Percentiles rank a stretch among this genome's conserved stretches.
phyloP scores from a whole-genome alignment of 108 stramenopile species.

The Cylindrotheca closterium region DNA sequence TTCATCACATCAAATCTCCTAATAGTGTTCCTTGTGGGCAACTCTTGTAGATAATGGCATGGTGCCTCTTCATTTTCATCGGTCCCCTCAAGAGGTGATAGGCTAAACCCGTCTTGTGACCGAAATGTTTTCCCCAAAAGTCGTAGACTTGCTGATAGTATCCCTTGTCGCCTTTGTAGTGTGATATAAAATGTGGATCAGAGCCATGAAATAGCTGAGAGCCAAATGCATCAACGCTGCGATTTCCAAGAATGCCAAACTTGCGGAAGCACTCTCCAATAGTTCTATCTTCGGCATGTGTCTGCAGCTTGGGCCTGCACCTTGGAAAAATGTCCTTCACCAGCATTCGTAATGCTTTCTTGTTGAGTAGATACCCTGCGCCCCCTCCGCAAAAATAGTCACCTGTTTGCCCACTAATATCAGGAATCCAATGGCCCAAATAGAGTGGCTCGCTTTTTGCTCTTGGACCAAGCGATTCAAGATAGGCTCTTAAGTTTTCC shows the following conservation, averaged over 20 bases:
- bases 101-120: slow-evolving; percentile 14
- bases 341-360: slow-evolving; percentile 36
- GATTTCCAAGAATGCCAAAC: slow-evolving; percentile 17
- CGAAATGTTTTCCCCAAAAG: slow-evolving; percentile 13
- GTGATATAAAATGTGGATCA: slow-evolving; percentile 19
- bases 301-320: not conserved
- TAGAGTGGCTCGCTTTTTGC: slow-evolving; percentile 30
- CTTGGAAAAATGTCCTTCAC: slow-evolving; percentile 33
- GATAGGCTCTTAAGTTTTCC: slow-evolving; percentile 21
- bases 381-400: slow-evolving; percentile 54
- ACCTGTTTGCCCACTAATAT: not conserved
- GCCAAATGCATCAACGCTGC: slow-evolving; percentile 21
- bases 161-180: slow-evolving; percentile 7
- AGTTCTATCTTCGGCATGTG: slow-evolving; percentile 30
- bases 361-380: slow-evolving; percentile 54
- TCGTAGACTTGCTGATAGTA: slow-evolving; percentile 3
- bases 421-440: slow-evolving; percentile 38
- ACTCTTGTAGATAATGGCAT: slow-evolving; percentile 28
- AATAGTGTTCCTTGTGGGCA: slow-evolving; percentile 15
- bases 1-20: too few relatives aligned
- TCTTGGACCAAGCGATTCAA: slow-evolving; percentile 3
- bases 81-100: slow-evolving; percentile 15
- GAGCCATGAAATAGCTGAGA: slow-evolving; percentile 29
- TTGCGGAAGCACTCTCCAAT: slow-evolving; percentile 26
- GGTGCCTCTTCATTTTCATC: slow-evolving; percentile 25